phyloP scores from a whole-genome alignment of 2,329 filamentous ascomycete species.

The Blumeriella jaapii region DNA sequence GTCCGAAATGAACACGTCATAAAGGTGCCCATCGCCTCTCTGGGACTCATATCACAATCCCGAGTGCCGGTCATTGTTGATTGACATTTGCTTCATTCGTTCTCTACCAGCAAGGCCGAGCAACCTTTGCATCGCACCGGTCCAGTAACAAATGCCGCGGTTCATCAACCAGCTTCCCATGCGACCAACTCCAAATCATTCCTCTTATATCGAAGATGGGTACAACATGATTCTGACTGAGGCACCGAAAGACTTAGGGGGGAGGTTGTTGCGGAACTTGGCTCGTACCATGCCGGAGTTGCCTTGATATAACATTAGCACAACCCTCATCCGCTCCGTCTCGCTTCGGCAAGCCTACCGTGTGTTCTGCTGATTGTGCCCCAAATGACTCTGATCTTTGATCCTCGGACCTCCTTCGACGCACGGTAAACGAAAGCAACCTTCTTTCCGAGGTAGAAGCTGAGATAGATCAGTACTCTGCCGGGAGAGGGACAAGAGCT shows the following conservation, averaged over 20 bases:
- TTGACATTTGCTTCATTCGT: slow-evolving; percentile 37
- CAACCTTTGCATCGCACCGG: slow-evolving; percentile 34
- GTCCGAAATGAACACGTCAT: slow-evolving; percentile 1
- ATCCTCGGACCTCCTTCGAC: slow-evolving; percentile 87
- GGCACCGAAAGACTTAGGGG: slow-evolving; percentile 91
- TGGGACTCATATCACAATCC: slow-evolving; percentile 10
- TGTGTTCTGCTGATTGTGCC: slow-evolving; percentile 95
- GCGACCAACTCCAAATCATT: slow-evolving; percentile 36
- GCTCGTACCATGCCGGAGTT: slow-evolving; percentile 97
- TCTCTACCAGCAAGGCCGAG: slow-evolving; percentile 43
- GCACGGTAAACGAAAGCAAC: slow-evolving; percentile 98
- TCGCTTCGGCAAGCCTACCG: slow-evolving; percentile 45
- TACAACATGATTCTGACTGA: slow-evolving; percentile 96
- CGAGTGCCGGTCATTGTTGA: slow-evolving; percentile 12
- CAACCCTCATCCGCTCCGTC: neutral
- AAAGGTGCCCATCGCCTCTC: slow-evolving; percentile 3
- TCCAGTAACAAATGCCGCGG: slow-evolving; percentile 42
- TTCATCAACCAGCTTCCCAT: slow-evolving; percentile 47
- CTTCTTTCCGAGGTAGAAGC: slow-evolving; percentile 98
- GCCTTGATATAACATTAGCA: slow-evolving; percentile 39
- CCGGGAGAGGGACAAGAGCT: neutral
- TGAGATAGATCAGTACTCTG: slow-evolving; percentile 18
- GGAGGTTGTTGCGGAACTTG: slow-evolving; percentile 94
- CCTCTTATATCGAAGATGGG: slow-evolving; percentile 86
- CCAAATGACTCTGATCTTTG: slow-evolving; percentile 99